Base-by-base conservation (phyloP, 1,284 basidiomycete species). In the Schizopora paradoxa region DNA sequence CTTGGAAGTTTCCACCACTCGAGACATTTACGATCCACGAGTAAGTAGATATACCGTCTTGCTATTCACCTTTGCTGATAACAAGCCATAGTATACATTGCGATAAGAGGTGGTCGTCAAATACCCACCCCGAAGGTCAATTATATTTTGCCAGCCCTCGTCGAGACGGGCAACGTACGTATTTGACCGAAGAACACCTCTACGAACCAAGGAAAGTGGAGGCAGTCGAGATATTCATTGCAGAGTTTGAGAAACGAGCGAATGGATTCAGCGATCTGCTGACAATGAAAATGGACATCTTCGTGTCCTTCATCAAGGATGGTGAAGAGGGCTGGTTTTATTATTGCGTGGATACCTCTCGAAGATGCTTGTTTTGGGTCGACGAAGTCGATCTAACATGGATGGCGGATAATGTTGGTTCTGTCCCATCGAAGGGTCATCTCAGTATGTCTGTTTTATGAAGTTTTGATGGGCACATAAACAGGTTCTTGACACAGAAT, bases 281-380 rank as follows among this genome's bases (percentile, higher is more conserved):
- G n/a, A n/a, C n/a, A n/a, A n/a, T n/a, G n/a, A n/a, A n/a, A n/a
- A n/a, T n/a, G n/a, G n/a, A n/a, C n/a, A n/a, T n/a, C n/a, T n/a
- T n/a, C n/a, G n/a, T n/a, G n/a, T n/a, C n/a, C n/a, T n/a, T n/a
- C n/a, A n/a, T n/a, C n/a, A n/a, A n/a, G n/a, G 19, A 22, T 10
- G 22, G 3, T 10, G 41, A 39, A 3, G 41, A 33, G 7, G 10
- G 7, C n/a, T 48, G 47, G 41, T 23, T 31, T 21, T 48, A 48
- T 22, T 48, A 48, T 22, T 39, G 43, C 21, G 34, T 48, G 8
- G 41, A 44, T 19, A 35, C 29, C n/a, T 28, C 40, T 25, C 18
- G 13, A 7, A 14, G 34, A 5, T 16, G 35, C 25, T 28, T 48
- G 13, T 43, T 48, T 32, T 48, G 47, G 47, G 35, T 48, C 25